A percentile compares a stretch with the other conserved stretches of the same genome.
phyloP scores from a whole-genome alignment of 371 early-diverging fungal genomes.

The Umbelopsis sp. region DNA sequence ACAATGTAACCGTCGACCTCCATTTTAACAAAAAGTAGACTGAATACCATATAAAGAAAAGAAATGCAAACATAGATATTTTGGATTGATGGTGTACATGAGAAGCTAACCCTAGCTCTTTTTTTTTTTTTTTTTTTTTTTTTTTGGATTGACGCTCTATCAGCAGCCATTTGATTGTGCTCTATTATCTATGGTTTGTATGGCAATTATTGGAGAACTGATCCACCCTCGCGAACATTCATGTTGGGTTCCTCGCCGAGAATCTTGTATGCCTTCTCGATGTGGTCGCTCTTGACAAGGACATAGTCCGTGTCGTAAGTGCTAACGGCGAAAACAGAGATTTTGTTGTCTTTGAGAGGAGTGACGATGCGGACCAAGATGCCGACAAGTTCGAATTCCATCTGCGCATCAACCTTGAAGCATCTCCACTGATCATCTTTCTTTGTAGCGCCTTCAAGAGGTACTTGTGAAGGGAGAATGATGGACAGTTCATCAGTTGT shows the following conservation, averaged over 20 bases:
- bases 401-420: conserved; percentile 68
- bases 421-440: conserved; percentile 60
- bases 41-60: conserved; percentile 8
- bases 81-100: not conserved
- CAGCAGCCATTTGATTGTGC: not conserved
- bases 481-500: conserved; percentile 62
- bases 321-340: conserved; percentile 75
- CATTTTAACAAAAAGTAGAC: conserved; percentile 8
- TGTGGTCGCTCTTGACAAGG: conserved; percentile 66
- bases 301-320: conserved; percentile 85
- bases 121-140: not conserved
- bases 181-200: not conserved
- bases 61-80: not conserved
- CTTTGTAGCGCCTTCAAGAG: conserved; percentile 40
- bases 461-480: conserved; percentile 46
- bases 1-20: conserved; percentile 15
- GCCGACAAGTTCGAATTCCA: conserved; percentile 80
- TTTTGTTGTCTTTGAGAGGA: conserved; percentile 57
- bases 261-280: conserved; percentile 46
- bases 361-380: conserved; percentile 65
- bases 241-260: conserved; percentile 29
- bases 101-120: not conserved
- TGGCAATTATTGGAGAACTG: not conserved
- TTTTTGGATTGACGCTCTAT: not conserved
- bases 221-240: not conserved